A percentile compares a stretch with the other conserved stretches of the same genome.
These are phyloP conservation scores for Tuber umbilicatum DNA, from an alignment of 495 filamentous ascomycete species.

Conservation along the genomic window DNA sequence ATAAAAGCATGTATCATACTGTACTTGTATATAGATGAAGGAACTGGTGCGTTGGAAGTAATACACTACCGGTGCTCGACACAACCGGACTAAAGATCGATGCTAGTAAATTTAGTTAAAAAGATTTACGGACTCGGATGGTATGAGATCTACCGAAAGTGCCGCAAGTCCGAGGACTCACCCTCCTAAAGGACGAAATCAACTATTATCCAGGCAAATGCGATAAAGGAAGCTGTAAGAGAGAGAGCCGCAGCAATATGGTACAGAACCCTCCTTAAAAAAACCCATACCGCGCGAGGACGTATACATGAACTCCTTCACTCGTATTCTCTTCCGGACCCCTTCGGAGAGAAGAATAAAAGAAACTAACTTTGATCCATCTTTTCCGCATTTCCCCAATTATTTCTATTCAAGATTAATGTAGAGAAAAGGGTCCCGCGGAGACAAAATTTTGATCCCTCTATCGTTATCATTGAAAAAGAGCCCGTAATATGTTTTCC, in stretches of 20 bases:
- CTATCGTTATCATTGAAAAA: not conserved
- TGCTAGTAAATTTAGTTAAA: not conserved
- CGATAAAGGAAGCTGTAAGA: not conserved
- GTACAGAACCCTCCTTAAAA: not conserved
- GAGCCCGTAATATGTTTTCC: not conserved
- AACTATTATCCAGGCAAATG: not conserved
- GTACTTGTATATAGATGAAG: not conserved
- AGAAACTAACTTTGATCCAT: not conserved
- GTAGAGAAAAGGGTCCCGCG: not conserved
- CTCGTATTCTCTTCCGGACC: not conserved
- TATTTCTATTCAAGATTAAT: not conserved
- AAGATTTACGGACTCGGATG: not conserved
- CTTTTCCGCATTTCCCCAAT: not conserved
- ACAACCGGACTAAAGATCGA: not conserved
- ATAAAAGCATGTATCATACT: not conserved
- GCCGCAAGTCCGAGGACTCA: not conserved
- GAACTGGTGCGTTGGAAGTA: not conserved
- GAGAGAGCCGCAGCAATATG: not conserved
- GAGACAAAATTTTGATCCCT: not conserved
- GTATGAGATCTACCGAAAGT: not conserved
- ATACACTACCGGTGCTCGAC: not conserved
- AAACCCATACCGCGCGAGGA: not conserved
- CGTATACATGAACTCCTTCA: not conserved
- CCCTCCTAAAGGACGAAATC: not conserved
- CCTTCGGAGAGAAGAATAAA: not conserved